Conservation (phyloP, 768 basidiomycete species). For the Phanerochaete sordida region DNA sequence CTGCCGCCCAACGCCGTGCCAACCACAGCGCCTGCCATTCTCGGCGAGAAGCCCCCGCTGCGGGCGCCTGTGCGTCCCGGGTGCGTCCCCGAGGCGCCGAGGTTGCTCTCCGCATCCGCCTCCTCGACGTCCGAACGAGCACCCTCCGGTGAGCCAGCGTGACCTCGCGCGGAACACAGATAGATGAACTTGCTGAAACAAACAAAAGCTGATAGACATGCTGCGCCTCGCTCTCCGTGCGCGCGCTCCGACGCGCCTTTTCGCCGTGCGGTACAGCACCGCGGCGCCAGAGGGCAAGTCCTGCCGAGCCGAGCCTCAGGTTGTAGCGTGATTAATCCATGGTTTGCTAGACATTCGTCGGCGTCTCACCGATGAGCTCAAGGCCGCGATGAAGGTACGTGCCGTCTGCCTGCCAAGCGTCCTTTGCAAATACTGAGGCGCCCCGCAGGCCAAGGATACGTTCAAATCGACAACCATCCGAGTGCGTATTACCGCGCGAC, state of each 20-base stretch:
- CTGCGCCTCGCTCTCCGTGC: background rate
- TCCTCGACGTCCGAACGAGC: too few relatives aligned
- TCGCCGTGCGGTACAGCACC: constrained; percentile 1
- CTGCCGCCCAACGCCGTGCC: background rate
- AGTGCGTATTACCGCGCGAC: constrained; percentile 18
- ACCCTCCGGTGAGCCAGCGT: too few relatives aligned
- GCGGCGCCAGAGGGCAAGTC: background rate
- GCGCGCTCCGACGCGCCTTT: background rate
- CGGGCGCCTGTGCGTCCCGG: background rate
- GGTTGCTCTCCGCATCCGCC: too few relatives aligned
- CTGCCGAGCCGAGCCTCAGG: background rate
- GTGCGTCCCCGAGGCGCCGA: background rate
- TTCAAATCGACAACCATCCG: constrained; percentile 55
- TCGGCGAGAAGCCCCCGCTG: background rate
- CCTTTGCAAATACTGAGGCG: background rate
- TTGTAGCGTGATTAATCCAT: background rate
- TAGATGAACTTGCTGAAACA: too few relatives aligned
- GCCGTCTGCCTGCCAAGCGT: background rate
- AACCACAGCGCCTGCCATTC: constrained; percentile 5
- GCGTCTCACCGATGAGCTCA: constrained; percentile 50
- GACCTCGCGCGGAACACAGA: too few relatives aligned
- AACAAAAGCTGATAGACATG: background rate
- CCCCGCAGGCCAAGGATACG: constrained; percentile 50
- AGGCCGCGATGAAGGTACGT: constrained; percentile 64
- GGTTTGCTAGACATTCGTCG: constrained; percentile 42